Evolutionary conservation across 1,284 basidiomycete species (phyloP).

Genomic region (Athelia psychrophila): DNA sequence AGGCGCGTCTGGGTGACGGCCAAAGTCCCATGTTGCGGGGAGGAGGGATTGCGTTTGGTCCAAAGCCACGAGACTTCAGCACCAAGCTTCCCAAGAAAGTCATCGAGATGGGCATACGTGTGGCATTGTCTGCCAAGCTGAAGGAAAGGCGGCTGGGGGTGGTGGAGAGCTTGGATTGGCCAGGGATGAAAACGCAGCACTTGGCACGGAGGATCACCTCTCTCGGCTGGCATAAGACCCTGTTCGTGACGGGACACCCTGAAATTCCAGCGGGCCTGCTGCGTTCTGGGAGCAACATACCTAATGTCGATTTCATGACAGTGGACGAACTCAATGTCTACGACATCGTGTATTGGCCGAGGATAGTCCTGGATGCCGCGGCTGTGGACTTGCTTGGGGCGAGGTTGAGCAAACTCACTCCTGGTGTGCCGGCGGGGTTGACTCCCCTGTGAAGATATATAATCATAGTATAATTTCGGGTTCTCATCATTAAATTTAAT

Average conservation of each 20-base stretch:
- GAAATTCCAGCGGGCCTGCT: slow-evolving; percentile 50
- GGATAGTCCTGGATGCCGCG: slow-evolving; percentile 65
- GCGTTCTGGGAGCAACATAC: slow-evolving; percentile 63
- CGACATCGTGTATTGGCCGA: slow-evolving; percentile 74
- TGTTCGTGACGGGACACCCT: slow-evolving; percentile 71
- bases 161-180: slow-evolving; percentile 72
- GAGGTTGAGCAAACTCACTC: slow-evolving; percentile 43
- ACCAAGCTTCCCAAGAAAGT: slow-evolving; percentile 90
- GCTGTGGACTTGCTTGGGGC: slow-evolving; percentile 71
- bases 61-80: slow-evolving; percentile 88
- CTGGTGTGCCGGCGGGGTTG: not conserved
- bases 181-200: slow-evolving; percentile 62
- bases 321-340: slow-evolving; percentile 74
- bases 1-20: slow-evolving; percentile 86
- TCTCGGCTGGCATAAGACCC: slow-evolving; percentile 63
- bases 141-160: slow-evolving; percentile 74
- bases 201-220: slow-evolving; percentile 56
- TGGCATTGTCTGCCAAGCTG: slow-evolving; percentile 82
- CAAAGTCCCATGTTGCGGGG: slow-evolving; percentile 90
- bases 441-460: too few species aligned
- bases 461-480: too few species aligned
- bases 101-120: slow-evolving; percentile 89
- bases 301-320: slow-evolving; percentile 56
- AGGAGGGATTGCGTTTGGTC: slow-evolving; percentile 90
- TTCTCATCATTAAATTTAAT: too few species aligned